phyloP scores from a whole-genome alignment of 2,329 filamentous ascomycete genomes.

The Cordyceps sp. region DNA sequence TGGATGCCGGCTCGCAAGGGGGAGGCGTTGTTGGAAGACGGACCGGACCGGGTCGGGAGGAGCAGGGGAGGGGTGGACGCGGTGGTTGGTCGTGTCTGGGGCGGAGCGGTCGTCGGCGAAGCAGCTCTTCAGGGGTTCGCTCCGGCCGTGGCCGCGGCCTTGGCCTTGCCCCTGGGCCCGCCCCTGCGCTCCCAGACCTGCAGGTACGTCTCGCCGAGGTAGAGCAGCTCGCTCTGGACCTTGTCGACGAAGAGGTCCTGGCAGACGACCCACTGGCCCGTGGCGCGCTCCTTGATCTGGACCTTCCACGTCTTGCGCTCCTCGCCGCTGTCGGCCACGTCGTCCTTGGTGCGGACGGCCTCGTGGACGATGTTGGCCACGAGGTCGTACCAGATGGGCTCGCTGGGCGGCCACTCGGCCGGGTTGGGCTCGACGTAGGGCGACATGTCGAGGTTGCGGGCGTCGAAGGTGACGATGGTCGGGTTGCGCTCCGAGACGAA shows the following conservation, averaged over 20 bases:
- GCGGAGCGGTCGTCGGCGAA: too few relatives aligned
- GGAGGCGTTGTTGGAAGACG: too few relatives aligned
- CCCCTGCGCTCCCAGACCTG: slow-evolving; percentile 90
- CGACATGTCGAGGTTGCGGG: slow-evolving; percentile 64
- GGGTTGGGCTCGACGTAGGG: slow-evolving; percentile 87
- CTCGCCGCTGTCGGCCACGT: slow-evolving; percentile 80
- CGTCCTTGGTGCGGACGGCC: slow-evolving; percentile 60
- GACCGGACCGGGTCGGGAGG: too few relatives aligned
- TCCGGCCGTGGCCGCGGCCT: slow-evolving; percentile 6
- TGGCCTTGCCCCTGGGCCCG: slow-evolving; percentile 20
- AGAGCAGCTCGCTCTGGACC: slow-evolving; percentile 75
- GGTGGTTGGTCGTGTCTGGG: too few relatives aligned
- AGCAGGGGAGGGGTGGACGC: too few relatives aligned
- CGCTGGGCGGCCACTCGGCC: slow-evolving; percentile 47
- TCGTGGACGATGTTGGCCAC: slow-evolving; percentile 89
- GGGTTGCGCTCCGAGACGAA: slow-evolving; percentile 93
- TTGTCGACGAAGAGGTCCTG: slow-evolving; percentile 90
- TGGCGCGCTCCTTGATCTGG: slow-evolving; percentile 66
- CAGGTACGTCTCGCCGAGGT: slow-evolving; percentile 84
- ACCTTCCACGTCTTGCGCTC: slow-evolving; percentile 85
- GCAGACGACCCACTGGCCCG: slow-evolving; percentile 79
- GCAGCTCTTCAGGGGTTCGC: too few relatives aligned
- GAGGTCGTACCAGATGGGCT: slow-evolving; percentile 88
- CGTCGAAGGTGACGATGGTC: slow-evolving; percentile 93
- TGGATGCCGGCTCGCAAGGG: too few relatives aligned